These are phyloP conservation scores for Nakaseomyces glabratus DNA, from an alignment of 1,139 yeast species.

Conservation along the genomic window DNA sequence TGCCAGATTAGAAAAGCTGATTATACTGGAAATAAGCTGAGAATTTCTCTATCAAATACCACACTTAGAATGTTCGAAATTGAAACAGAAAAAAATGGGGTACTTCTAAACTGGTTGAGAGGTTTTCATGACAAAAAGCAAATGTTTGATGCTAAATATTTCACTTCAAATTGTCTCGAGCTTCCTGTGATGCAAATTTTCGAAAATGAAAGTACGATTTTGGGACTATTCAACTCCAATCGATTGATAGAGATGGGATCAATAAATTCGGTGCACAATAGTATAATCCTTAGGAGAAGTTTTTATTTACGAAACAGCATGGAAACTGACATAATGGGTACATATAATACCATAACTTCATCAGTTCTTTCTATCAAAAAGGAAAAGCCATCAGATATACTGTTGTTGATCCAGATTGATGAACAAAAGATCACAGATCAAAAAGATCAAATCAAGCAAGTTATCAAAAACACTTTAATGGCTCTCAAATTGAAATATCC, in stretches of 20 bases:
- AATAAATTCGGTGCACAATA: slow-evolving; percentile 12
- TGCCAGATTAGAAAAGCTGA: too few species aligned
- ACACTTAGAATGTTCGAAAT: too few species aligned
- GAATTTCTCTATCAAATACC: too few species aligned
- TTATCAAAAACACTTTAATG: slow-evolving; percentile 20
- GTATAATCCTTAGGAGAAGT: slow-evolving; percentile 22
- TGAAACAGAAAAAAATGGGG: too few species aligned
- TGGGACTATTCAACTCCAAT: slow-evolving; percentile 16
- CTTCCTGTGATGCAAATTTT: slow-evolving; percentile 19
- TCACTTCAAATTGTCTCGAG: slow-evolving; percentile 25
- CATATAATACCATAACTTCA: slow-evolving; percentile 23
- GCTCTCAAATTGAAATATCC: slow-evolving; percentile 21
- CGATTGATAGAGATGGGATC: slow-evolving; percentile 16
- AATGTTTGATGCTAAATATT: slow-evolving; percentile 16
- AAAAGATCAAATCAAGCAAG: slow-evolving; percentile 11
- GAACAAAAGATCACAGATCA: slow-evolving; percentile 13
- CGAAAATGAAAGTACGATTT: slow-evolving; percentile 10
- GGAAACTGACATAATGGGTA: slow-evolving; percentile 10
- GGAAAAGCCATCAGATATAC: slow-evolving; percentile 22
- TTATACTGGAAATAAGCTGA: too few species aligned
- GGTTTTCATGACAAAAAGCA: slow-evolving; percentile 23
- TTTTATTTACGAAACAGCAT: slow-evolving; percentile 9
- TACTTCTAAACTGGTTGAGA: slow-evolving; percentile 29
- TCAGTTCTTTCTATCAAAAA: slow-evolving; percentile 26
- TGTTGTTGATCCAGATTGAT: slow-evolving; percentile 27